These are phyloP conservation scores for Aspergillus sclerotioniger DNA, from an alignment of 495 filamentous ascomycete species.

Conservation along the genomic window DNA sequence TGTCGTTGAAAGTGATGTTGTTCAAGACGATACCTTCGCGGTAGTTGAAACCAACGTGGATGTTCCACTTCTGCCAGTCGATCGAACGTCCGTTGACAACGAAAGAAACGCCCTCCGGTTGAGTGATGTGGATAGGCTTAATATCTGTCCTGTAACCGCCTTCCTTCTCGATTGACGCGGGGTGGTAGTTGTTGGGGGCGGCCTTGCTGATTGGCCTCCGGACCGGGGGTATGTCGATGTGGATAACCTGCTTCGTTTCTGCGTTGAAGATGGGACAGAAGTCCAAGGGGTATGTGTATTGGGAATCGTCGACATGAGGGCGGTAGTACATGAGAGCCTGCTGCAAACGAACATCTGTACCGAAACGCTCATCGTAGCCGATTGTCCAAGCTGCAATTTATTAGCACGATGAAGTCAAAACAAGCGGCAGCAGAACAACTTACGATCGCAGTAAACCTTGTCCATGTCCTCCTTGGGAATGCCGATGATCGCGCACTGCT, in stretches of 20 bases:
- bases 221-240: slow-evolving; percentile 84
- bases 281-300: slow-evolving; percentile 89
- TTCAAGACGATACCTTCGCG: slow-evolving; percentile 90
- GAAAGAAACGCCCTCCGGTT: slow-evolving; percentile 93
- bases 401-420: slow-evolving; percentile 7
- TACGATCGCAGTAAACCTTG: slow-evolving; percentile 88
- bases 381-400: slow-evolving; percentile 78
- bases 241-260: slow-evolving; percentile 77
- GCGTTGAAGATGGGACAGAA: slow-evolving; percentile 93
- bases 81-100: slow-evolving; percentile 73
- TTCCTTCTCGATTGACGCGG: slow-evolving; percentile 65
- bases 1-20: slow-evolving; percentile 89
- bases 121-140: slow-evolving; percentile 93
- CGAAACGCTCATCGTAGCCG: slow-evolving; percentile 90
- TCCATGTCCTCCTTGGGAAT: slow-evolving; percentile 84
- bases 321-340: slow-evolving; percentile 97
- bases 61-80: slow-evolving; percentile 92
- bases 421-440: slow-evolving; percentile 29
- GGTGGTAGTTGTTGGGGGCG: slow-evolving; percentile 76
- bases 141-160: slow-evolving; percentile 77
- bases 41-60: slow-evolving; percentile 95
- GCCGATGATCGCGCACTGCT: slow-evolving; percentile 87
- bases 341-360: slow-evolving; percentile 75
- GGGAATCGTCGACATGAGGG: slow-evolving; percentile 78
- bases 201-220: slow-evolving; percentile 75